Evolutionary conservation across 495 filamentous ascomycete genomes (phyloP).

Genomic region (Bacidia rubella): DNA sequence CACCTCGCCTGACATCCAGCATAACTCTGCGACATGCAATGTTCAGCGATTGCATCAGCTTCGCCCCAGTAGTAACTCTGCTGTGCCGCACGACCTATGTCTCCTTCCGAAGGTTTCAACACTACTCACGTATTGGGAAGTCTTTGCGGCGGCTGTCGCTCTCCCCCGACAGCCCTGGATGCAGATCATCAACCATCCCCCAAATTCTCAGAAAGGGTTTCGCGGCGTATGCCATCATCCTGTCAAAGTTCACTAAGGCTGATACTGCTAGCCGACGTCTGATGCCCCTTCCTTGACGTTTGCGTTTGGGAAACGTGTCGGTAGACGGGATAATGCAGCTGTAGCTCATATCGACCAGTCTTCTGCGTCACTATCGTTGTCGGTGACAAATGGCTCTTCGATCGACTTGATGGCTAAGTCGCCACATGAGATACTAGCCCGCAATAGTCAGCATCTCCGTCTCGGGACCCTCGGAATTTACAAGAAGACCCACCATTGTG

Average conservation of each 20-base stretch:
- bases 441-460: neutral
- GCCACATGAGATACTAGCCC: constrained; percentile 64
- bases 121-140: too few species aligned
- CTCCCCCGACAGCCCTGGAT: neutral
- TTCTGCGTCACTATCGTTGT: constrained; percentile 46
- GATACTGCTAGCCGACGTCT: too few species aligned
- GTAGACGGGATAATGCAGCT: neutral
- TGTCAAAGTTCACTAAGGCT: too few species aligned
- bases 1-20: neutral
- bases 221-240: too few species aligned
- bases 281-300: neutral
- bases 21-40: neutral
- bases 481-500: constrained; percentile 49
- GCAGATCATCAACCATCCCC: neutral
- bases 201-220: too few species aligned
- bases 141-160: neutral
- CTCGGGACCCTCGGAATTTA: neutral
- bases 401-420: constrained; percentile 88
- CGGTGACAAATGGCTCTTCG: constrained; percentile 74
- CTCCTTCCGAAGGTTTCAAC: neutral
- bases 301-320: neutral
- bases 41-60: neutral
- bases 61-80: neutral
- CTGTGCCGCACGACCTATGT: neutral
- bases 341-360: constrained; percentile 64